These are phyloP conservation scores for Platanthera zijinensis DNA, from an alignment of 106 monocot species.

Conservation along the genomic window DNA sequence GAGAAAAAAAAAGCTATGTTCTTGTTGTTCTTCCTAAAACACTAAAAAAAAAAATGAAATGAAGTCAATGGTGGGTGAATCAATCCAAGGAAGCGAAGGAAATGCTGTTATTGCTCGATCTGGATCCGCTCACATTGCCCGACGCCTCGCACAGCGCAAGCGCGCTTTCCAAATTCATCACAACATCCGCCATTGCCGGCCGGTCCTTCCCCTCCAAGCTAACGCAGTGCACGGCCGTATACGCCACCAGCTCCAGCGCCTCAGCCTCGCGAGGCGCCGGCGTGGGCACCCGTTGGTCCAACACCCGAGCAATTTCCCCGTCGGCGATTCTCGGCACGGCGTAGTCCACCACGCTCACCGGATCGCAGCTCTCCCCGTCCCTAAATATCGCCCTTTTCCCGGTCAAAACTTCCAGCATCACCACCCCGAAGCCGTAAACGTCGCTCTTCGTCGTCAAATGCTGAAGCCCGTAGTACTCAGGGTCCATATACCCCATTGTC, in stretches of 20 bases:
- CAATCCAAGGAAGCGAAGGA: slow-evolving; percentile 1
- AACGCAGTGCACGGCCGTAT: slow-evolving; percentile 69
- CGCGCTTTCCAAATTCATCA: slow-evolving; percentile 44
- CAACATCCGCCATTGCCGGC: slow-evolving; percentile 72
- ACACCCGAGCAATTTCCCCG: slow-evolving; percentile 36
- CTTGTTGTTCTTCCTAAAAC: not conserved
- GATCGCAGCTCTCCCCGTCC: slow-evolving; percentile 38
- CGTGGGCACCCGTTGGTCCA: slow-evolving; percentile 48
- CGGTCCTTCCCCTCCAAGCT: slow-evolving; percentile 43
- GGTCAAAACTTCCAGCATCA: slow-evolving; percentile 29
- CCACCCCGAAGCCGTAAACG: slow-evolving; percentile 51
- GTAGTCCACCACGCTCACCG: slow-evolving; percentile 69
- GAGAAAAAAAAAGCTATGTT: not conserved
- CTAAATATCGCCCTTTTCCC: slow-evolving; percentile 52
- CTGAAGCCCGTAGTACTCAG: slow-evolving; percentile 51
- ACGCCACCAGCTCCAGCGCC: slow-evolving; percentile 68
- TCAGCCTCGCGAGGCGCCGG: slow-evolving; percentile 64
- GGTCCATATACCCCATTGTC: slow-evolving; percentile 57
- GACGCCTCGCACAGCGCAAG: slow-evolving; percentile 10
- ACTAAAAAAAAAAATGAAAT: not conserved
- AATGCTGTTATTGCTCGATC: not conserved
- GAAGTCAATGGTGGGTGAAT: not conserved
- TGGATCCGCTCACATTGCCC: not conserved
- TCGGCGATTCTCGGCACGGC: slow-evolving; percentile 52
- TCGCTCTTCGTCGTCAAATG: slow-evolving; percentile 52